These are phyloP conservation scores for Debaryomyces fabryi DNA, from an alignment of 1,139 yeast genomes.

Conservation along the genomic window DNA sequence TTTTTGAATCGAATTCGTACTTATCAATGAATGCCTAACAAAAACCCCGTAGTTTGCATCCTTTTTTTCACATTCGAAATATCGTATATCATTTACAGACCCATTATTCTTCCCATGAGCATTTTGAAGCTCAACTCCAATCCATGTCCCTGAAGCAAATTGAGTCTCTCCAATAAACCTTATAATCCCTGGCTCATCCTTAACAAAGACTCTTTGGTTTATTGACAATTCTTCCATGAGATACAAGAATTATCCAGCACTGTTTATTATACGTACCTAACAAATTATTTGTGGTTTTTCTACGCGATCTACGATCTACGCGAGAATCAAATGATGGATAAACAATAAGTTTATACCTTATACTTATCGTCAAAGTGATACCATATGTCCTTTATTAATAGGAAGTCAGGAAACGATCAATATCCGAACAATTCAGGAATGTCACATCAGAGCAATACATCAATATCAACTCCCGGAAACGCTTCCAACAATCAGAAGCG, in stretches of 20 bases:
- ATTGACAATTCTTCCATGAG: constrained; percentile 15
- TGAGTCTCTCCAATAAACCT: constrained; percentile 54
- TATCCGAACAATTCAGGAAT: constrained; percentile 11
- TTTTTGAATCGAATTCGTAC: constrained; percentile 1
- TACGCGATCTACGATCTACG: constrained; percentile 7
- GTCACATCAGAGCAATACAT: constrained; percentile 19
- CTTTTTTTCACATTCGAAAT: constrained; percentile 55
- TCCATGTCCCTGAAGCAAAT: constrained; percentile 73
- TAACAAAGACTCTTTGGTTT: constrained; percentile 49
- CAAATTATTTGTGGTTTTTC: constrained; percentile 4
- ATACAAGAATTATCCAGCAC: neutral
- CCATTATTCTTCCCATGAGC: constrained; percentile 83
- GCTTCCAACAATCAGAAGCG: constrained; percentile 24
- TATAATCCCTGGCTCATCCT: constrained; percentile 47
- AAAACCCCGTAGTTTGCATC: constrained; percentile 59
- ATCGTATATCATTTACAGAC: constrained; percentile 59
- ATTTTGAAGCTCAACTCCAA: constrained; percentile 70
- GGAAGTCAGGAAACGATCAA: constrained; percentile 7
- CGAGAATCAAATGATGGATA: constrained; percentile 2
- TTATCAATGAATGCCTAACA: constrained; percentile 39
- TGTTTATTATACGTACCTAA: neutral
- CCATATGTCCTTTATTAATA: constrained; percentile 5
- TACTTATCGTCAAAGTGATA: constrained; percentile 1
- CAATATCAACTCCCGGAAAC: constrained; percentile 17
- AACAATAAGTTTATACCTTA: neutral